Evolutionary conservation across 2,329 filamentous ascomycete species (phyloP), one percentile per base, ranked within the genome.

Genomic region (Trichoderma sp.): DNA sequence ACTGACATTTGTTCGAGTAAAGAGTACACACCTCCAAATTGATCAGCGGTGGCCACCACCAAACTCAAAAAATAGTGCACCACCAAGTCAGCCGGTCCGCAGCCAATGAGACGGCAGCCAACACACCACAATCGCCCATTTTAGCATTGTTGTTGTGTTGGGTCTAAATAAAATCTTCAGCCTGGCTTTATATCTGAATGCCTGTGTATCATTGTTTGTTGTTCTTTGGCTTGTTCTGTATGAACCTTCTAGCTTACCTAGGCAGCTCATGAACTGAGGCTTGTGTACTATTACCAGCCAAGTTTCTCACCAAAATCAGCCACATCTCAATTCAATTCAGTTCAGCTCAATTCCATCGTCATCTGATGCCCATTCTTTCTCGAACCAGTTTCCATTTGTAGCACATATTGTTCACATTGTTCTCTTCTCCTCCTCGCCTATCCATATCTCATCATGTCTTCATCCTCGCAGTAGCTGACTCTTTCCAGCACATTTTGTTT

Each of bases 61-160:
- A 30, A 59, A 59, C 55, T 34, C 11, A 57, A 67, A 17, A 12
- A 11, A 63, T 64, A 20, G 61, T 47, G 17, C 61, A 34, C 13
- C 32, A 43, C 50, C 50, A 36, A 39, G 15, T 8, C 43, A 47
- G 62, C 62, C 28, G 9, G 3, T 34, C 28, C 20, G 32, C 64
- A 53, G 50, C 64, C 64, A 58, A 67, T 67, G 4, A 43, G 28
- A 58, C 50, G 11, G 34, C 50, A 32, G 32, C 50, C 15, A 20
- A 9, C 23, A 13, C 9, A 57, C 23, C 20, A 67, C 64, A 67
- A 67, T 67, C 30, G 32, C 64, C 50, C 23, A n/a, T 67, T 67
- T 67, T 57, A 67, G 64, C 34, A 67, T 67, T 67, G 64, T 67
- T 43, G 43, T 47, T 47, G 64, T 15, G 64, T 67, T 67, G 50